Conservation (phyloP, 305 asterid genomes). For the Fraxinus albicans region DNA sequence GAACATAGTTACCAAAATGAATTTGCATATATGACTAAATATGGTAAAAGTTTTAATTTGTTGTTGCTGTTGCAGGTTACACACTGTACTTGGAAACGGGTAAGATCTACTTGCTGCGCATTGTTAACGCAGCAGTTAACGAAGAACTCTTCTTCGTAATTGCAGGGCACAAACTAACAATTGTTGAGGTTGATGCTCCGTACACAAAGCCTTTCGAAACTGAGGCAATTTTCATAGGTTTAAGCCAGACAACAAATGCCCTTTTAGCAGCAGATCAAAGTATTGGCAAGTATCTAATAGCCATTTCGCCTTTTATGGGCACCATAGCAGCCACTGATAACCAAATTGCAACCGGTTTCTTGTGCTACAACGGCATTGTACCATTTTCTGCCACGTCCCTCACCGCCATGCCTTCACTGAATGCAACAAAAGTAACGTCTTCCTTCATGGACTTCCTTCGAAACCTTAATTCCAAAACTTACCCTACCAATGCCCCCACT, state of each 20-base stretch:
- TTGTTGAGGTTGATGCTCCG: constrained; percentile 66
- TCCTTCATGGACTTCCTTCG: constrained; percentile 42
- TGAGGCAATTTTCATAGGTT: constrained; percentile 56
- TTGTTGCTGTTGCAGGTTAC: constrained; percentile 34
- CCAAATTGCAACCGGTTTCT: constrained; percentile 42
- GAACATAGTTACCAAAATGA: too few relatives aligned
- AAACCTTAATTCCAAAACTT: constrained; percentile 47
- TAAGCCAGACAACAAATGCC: constrained; percentile 63
- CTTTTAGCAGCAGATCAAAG: constrained; percentile 44
- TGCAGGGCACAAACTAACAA: constrained; percentile 47
- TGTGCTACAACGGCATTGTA: constrained; percentile 35
- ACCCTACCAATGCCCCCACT: constrained; percentile 47
- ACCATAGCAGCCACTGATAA: constrained; percentile 53
- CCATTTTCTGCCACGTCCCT: constrained; percentile 33
- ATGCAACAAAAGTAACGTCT: constrained; percentile 44
- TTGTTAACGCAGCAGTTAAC: constrained; percentile 45
- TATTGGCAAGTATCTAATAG: constrained; percentile 41
- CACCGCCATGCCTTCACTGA: constrained; percentile 39
- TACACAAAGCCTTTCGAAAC: constrained; percentile 60
- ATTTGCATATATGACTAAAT: too few relatives aligned
- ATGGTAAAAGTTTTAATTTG: too few relatives aligned
- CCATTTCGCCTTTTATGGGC: constrained; percentile 67
- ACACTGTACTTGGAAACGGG: constrained; percentile 52
- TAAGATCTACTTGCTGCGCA: constrained; percentile 56
- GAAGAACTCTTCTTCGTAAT: constrained; percentile 32